phyloP scores from a whole-genome alignment of 2,329 filamentous ascomycete genomes.

The Leptographium galeiforme region DNA sequence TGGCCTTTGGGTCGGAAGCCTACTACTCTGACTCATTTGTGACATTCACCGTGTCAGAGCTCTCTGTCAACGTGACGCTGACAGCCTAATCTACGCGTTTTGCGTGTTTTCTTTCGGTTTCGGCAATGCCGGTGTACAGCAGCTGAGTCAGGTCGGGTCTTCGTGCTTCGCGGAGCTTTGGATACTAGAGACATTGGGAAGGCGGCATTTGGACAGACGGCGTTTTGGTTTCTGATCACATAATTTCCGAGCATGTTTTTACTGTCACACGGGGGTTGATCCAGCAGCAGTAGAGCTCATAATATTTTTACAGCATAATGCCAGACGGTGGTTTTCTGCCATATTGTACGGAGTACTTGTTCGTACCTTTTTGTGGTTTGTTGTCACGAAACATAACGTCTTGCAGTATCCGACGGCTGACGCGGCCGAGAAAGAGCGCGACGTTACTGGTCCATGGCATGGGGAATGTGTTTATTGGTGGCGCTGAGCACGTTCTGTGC shows the following conservation, averaged over 20 bases:
- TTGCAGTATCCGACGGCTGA: too few relatives aligned
- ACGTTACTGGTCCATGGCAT: too few relatives aligned
- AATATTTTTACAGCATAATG: not conserved
- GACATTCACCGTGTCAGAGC: conserved; percentile 30
- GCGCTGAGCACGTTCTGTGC: too few relatives aligned
- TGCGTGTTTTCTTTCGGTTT: not conserved
- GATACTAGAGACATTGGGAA: not conserved
- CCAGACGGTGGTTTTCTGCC: not conserved
- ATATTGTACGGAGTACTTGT: too few relatives aligned
- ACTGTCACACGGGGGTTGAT: not conserved
- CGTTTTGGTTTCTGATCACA: not conserved
- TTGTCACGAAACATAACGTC: too few relatives aligned
- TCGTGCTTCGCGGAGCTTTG: not conserved
- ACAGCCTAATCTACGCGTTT: not conserved
- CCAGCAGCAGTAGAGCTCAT: not conserved
- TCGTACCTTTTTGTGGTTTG: too few relatives aligned
- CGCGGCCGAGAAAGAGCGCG: too few relatives aligned
- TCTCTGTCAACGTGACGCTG: conserved; percentile 20
- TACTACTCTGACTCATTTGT: conserved; percentile 28
- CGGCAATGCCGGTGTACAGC: not conserved
- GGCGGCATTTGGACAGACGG: not conserved
- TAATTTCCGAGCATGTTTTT: not conserved
- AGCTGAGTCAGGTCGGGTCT: not conserved
- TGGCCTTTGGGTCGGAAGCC: conserved; percentile 38
- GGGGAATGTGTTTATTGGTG: too few relatives aligned